Conservation (phyloP, 192 early-diverging fungal species). For the Chytriomyces hyalinus region DNA sequence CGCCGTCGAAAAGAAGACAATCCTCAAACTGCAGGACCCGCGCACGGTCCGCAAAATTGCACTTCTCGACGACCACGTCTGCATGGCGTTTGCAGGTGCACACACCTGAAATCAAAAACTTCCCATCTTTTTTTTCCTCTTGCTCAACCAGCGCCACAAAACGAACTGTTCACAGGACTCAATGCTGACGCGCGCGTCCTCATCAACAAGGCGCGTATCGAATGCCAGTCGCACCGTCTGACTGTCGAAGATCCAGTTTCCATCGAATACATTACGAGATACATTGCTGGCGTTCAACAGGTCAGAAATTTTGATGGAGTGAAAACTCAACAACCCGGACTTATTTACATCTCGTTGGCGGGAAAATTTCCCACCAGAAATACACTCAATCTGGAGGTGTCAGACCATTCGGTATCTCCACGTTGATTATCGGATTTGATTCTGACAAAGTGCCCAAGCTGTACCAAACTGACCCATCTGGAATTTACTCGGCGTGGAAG, state of each 20-base stretch:
- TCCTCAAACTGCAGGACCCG: slow-evolving; percentile 94
- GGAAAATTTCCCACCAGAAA: slow-evolving; percentile 62
- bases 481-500: slow-evolving; percentile 99
- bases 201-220: slow-evolving; percentile 94
- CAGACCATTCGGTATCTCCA: slow-evolving; percentile 97
- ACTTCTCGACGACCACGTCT: slow-evolving; percentile 96
- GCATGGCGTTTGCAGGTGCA: slow-evolving; percentile 91
- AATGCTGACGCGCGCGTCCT: slow-evolving; percentile 95
- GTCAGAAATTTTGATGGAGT: slow-evolving; percentile 44
- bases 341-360: background rate
- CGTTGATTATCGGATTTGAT: slow-evolving; percentile 94
- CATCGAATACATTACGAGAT: slow-evolving; percentile 96
- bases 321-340: background rate
- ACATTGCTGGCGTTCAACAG: slow-evolving; percentile 97
- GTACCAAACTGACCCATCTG: slow-evolving; percentile 98
- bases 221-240: slow-evolving; percentile 96
- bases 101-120: background rate
- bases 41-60: slow-evolving; percentile 96
- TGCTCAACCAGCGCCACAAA: background rate
- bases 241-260: slow-evolving; percentile 97
- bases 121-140: slow-evolving; percentile 7
- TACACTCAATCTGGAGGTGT: slow-evolving; percentile 99
- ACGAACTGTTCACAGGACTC: slow-evolving; percentile 64
- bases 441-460: slow-evolving; percentile 85
- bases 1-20: slow-evolving; percentile 96